These are phyloP conservation scores for Schizothecium vesticola DNA, from an alignment of 495 filamentous ascomycete genomes.

Conservation along the genomic window DNA sequence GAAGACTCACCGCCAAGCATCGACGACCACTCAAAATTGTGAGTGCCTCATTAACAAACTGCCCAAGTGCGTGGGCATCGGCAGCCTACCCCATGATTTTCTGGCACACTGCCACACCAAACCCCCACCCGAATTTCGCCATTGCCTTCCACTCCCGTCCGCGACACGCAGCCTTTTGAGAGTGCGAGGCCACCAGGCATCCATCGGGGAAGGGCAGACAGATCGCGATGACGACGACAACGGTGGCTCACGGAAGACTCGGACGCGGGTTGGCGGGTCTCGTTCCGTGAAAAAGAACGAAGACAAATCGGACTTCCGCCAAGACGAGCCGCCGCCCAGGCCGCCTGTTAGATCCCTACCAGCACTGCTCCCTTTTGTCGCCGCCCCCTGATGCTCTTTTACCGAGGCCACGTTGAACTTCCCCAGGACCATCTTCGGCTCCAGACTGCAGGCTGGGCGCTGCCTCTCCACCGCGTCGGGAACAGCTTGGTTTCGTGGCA, in stretches of 20 bases:
- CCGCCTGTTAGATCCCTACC: background rate
- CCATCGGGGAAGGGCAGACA: constrained; percentile 3
- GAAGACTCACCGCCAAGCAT: background rate
- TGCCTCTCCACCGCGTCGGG: constrained; percentile 1
- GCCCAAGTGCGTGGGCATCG: background rate
- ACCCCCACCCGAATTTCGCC: background rate
- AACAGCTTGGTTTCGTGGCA: background rate
- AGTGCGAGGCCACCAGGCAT: constrained; percentile 9
- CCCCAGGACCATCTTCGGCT: constrained; percentile 4
- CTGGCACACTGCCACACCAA: background rate
- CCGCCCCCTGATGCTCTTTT: background rate
- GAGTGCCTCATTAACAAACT: background rate
- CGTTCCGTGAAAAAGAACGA: constrained; percentile 14
- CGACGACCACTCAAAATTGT: background rate
- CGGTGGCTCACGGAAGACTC: constrained; percentile 21
- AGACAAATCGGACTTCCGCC: constrained; percentile 15
- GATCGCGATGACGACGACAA: background rate
- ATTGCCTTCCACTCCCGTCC: constrained; percentile 8
- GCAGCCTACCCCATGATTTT: background rate
- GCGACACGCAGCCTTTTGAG: constrained; percentile 9
- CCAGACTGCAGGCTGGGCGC: constrained; percentile 5
- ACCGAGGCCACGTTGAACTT: background rate
- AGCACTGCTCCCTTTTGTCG: background rate
- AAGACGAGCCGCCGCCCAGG: background rate
- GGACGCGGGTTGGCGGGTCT: constrained; percentile 18